A percentile compares a stretch with the other conserved stretches of the same genome.
Conservation (phyloP, 768 basidiomycete species). For the Polyporus arcularius region DNA sequence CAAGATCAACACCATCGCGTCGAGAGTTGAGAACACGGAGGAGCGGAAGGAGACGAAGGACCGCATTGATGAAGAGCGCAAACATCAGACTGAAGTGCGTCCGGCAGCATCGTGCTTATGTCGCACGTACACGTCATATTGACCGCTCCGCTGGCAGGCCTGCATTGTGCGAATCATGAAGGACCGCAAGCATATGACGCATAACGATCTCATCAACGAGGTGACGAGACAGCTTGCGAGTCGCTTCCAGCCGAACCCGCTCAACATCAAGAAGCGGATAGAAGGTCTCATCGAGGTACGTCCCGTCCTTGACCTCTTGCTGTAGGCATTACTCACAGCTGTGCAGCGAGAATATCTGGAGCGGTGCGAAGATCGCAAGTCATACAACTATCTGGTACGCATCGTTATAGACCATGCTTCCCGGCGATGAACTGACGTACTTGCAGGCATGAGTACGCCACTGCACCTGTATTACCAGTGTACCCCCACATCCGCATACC, state of each 20-base stretch:
- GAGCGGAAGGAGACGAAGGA: constrained; percentile 90
- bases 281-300: constrained; percentile 91
- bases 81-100: constrained; percentile 84
- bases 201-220: constrained; percentile 88
- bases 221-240: constrained; percentile 82
- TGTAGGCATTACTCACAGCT: background rate
- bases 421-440: background rate
- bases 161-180: constrained; percentile 99
- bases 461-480: no score
- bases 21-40: constrained; percentile 82
- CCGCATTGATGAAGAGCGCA: constrained; percentile 89
- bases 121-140: background rate
- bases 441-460: background rate
- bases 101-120: background rate
- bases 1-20: constrained; percentile 89
- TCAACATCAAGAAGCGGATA: constrained; percentile 89
- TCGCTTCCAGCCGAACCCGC: constrained; percentile 85
- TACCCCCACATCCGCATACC: background rate
- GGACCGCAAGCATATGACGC: constrained; percentile 84
- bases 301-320: constrained; percentile 1
- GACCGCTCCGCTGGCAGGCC: constrained; percentile 54
- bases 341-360: constrained; percentile 91
- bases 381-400: constrained; percentile 77
- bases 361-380: constrained; percentile 82
- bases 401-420: background rate